Conservation (phyloP, 306 rosid genomes). For the Hippophae gyantsensis region DNA sequence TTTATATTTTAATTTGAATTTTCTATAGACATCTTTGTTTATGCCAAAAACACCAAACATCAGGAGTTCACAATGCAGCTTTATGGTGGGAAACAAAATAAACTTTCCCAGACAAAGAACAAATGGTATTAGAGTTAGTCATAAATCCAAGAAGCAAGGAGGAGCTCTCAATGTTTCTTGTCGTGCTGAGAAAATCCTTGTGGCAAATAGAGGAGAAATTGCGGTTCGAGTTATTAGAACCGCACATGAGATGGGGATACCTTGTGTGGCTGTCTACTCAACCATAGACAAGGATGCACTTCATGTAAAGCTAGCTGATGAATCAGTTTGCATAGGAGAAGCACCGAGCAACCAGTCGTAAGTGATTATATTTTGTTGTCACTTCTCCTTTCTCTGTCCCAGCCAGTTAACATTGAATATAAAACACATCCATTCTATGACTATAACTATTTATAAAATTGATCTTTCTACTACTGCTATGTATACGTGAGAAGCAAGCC, state of each 20-base stretch:
- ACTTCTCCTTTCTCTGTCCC: background rate
- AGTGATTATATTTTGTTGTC: conserved; percentile 7
- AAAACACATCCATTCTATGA: no score
- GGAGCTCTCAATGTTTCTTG: conserved; percentile 47
- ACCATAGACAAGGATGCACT: conserved; percentile 93
- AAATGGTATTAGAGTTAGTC: conserved; percentile 21
- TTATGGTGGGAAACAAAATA: conserved; percentile 44
- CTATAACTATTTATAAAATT: no score
- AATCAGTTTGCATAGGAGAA: conserved; percentile 93
- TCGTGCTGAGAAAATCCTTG: conserved; percentile 56
- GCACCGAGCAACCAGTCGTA: conserved; percentile 91
- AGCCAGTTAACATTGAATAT: background rate
- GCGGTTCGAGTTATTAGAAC: conserved; percentile 94
- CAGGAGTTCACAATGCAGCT: conserved; percentile 60
- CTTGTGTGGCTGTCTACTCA: conserved; percentile 97
- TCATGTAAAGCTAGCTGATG: conserved; percentile 95
- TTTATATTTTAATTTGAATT: background rate
- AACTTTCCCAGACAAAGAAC: conserved; percentile 44
- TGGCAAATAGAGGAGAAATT: conserved; percentile 93
- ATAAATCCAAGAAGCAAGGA: conserved; percentile 25
- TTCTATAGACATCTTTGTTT: conserved; percentile 43
- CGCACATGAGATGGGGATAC: conserved; percentile 94
- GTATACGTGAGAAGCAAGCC: no score
- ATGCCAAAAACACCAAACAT: conserved; percentile 36
- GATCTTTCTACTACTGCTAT: no score